Evolutionary conservation across 495 filamentous ascomycete species (phyloP), one percentile per base, ranked within the genome.

Genomic region (Thermothielavioides terrestris): DNA sequence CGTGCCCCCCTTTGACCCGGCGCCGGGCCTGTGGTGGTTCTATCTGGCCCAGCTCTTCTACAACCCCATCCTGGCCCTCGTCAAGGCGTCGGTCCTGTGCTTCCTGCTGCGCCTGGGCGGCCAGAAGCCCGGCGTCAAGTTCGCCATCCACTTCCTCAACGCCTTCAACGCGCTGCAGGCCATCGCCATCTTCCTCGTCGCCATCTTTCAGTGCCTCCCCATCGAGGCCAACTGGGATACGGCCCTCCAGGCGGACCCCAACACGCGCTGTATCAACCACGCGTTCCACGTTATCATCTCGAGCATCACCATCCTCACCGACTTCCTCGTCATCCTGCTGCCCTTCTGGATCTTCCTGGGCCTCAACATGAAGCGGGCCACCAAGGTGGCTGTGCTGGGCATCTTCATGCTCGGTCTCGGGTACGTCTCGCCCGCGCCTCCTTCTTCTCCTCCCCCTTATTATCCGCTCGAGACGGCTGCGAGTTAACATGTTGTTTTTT

Each of bases 11-110:
- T 57, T 41, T 25, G 57, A 64, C 39, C 50, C 52, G 38, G 56
- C 53, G 8, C 55, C 60, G 4, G 64, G 58, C 11, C 52, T 58
- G 43, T 60, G 56, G 37, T 69, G 66, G 66, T 66, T 76, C 53
- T 74, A 72, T 21, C 67, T 71, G 1, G 70, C 74, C 35, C 75
- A 81, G 52, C 59, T 80, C 28, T 54, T 81, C 25, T 82, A 82
- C 56, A 79, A 80, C 51, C 77, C 77, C 2, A 71, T 77, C 50
- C 63, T 84, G 36, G 69, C 78, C 18, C 55, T 77, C 2, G 73
- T 77, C 46, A 80, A 82, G 57, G 54, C 70, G 2, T 73, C 70
- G 4, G 60, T 82, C 63, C 63, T 82, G 62, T 54, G 78, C 68
- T 67, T 78, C 69, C 60, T 83, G 61, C 62, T 76, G 59, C 61